Conservation (phyloP, 441 rosid genomes). For the Dalechampia spathulata region DNA sequence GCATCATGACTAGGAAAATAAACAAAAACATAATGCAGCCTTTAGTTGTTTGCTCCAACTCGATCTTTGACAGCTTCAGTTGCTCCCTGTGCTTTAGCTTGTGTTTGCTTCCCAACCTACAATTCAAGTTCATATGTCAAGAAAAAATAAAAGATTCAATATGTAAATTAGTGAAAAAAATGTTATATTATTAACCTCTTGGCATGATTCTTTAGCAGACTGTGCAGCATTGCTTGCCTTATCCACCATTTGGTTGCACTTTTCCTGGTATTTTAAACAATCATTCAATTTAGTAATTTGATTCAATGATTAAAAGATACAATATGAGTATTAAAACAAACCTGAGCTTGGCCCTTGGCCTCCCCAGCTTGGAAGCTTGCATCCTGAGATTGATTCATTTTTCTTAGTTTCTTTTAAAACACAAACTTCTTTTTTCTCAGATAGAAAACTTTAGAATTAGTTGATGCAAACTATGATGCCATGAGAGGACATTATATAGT, state of each 20-base stretch:
- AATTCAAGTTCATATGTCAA: background rate
- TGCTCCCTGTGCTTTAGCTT: slow-evolving; percentile 30
- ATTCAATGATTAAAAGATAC: too few relatives aligned
- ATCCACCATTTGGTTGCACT: slow-evolving; percentile 42
- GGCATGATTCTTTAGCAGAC: slow-evolving; percentile 51
- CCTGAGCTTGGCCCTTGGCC: slow-evolving; percentile 67
- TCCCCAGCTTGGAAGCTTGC: slow-evolving; percentile 49
- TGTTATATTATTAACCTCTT: slow-evolving; percentile 33
- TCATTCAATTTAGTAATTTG: background rate
- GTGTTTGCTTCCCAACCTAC: slow-evolving; percentile 32
- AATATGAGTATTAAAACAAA: background rate
- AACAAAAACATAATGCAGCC: background rate
- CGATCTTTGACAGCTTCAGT: slow-evolving; percentile 25
- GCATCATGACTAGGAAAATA: too few relatives aligned
- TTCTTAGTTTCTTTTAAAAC: too few relatives aligned
- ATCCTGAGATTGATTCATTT: slow-evolving; percentile 42
- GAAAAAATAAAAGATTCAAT: too few relatives aligned
- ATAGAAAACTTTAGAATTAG: too few relatives aligned
- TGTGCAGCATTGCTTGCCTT: slow-evolving; percentile 46
- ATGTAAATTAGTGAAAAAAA: background rate
- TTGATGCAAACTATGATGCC: too few relatives aligned
- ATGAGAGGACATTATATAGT: too few relatives aligned
- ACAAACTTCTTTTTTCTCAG: too few relatives aligned
- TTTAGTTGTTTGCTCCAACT: slow-evolving; percentile 20
- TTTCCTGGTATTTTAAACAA: slow-evolving; percentile 32